Base-by-base conservation (phyloP, 495 filamentous ascomycete species). In the Staphylotrichum longicolle region DNA sequence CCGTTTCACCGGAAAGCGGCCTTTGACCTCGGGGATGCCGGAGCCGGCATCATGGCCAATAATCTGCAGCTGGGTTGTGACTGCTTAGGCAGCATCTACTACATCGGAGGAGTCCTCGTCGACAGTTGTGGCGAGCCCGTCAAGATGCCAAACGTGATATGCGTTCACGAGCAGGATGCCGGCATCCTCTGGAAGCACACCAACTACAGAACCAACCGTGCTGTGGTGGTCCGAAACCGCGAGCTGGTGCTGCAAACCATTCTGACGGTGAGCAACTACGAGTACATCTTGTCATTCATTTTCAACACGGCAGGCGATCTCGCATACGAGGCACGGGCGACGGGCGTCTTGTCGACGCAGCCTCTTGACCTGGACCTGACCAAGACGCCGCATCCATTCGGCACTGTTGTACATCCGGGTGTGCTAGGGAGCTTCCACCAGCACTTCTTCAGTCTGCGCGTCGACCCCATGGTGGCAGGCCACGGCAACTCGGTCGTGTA, bases 291-390 rank as follows among this genome's bases (percentile, higher is more conserved):
- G 51, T 85, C 88, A 12, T 96, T 89, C 73, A 85, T 90, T 57
- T 90, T 96, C 76, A 90, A 91, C 72, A 90, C 91, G 61, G 89
- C 91, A 0, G 92, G 86, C 6, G 91, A 92, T 67, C 63, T 95
- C 49, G 78, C 83, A 45, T 86, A 93, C 64, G 92, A 96, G 74
- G 86, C 90, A 40, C 84, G 88, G 12, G 92, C 92, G 5, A 96
- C 92, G 2, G 92, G 92, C 0, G 91, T 96, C 61, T 78, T 96
- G 20, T 91, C 86, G 48, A 94, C 91, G 0, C 83, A 91, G 44
- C 90, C 92, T 7, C 86, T 96, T 60, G 60, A 86, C 83, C 30
- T 86, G 79, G 80, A 83, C 11, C 86, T 91, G 32, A 86, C 86
- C 9, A 86, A 52, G 74, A 63, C 59, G 0, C 63, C 70, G 0